Percentiles rank a stretch among this genome's conserved stretches.
Evolutionary conservation across 1,284 basidiomycete genomes (phyloP).

Genomic region (Athelia psychrophila): DNA sequence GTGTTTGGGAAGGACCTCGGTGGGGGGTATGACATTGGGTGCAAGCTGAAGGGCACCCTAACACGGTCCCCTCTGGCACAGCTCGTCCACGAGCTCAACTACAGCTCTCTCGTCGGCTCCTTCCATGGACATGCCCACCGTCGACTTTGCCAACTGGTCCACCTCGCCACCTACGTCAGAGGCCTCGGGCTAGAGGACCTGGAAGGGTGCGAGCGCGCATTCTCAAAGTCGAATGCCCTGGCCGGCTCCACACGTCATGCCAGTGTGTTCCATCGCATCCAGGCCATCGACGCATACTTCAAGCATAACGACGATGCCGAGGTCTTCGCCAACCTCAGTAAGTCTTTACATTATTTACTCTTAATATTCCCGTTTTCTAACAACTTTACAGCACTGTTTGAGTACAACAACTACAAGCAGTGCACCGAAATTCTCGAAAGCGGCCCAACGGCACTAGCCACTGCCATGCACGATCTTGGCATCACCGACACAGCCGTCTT

Average conservation of each 20-base stretch:
- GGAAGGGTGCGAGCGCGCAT: constrained; percentile 9
- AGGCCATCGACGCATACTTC: constrained; percentile 13
- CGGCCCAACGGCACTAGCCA: background rate
- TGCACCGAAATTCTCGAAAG: constrained; percentile 4
- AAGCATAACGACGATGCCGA: constrained; percentile 15
- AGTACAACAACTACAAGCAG: constrained; percentile 10
- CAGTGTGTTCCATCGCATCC: constrained; percentile 12
- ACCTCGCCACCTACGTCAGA: constrained; percentile 10
- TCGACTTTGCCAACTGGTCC: constrained; percentile 14
- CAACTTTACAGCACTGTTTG: constrained; percentile 4
- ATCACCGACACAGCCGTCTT: background rate
- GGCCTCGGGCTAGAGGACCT: constrained; percentile 13
- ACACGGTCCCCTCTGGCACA: constrained; percentile 7
- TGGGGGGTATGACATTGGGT: constrained; percentile 22
- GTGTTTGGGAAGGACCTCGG: constrained; percentile 21
- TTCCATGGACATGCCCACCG: constrained; percentile 19
- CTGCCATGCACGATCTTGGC: background rate
- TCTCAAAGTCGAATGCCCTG: constrained; percentile 15
- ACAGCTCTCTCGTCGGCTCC: constrained; percentile 8
- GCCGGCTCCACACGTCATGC: constrained; percentile 7
- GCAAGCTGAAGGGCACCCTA: constrained; percentile 12
- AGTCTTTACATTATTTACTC: background rate
- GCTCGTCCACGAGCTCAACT: constrained; percentile 1
- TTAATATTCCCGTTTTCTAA: background rate
- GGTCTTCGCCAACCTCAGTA: constrained; percentile 12